Base-by-base conservation (phyloP, 225 moss, liverwort and hornwort species). In the Sphagnum contortum region DNA sequence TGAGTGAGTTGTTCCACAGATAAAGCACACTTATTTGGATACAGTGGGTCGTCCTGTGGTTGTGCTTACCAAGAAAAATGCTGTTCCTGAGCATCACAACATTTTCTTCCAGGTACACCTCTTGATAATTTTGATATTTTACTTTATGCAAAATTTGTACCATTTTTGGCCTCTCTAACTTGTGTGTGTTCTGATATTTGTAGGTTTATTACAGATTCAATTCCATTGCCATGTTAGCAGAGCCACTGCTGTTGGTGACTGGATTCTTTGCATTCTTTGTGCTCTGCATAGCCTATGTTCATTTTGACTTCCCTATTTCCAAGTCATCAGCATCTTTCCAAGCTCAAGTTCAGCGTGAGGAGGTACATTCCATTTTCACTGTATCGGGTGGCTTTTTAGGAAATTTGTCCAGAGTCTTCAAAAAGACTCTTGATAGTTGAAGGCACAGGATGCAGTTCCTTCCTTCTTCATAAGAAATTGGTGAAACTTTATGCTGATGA, bases 1-100 rank as follows among this genome's bases (percentile, higher is more conserved):
- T 9, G 9, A 55, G 54, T 14, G 53, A 58, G 58, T 48, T 73
- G 56, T 8, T 44, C 63, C 12, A 50, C 76, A 83, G 83, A 84
- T 75, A n/a, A 95, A 89, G 75, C 80, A 84, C 57, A 87, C 94
- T 5, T 91, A 91, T 70, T 78, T 95, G 82, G 94, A 95, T 71
- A 95, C 91, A 2, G 83, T 89, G 56, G 94, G 91, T 56, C 81
- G 94, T 52, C 78, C 82, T 58, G 91, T 91, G 12, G 79, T 79
- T 11, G 84, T 80, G 61, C 56, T 91, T 14, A 83, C 68, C 49
- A 91, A 95, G 81, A 62, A 76, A 63, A 89, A 91, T 65, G 81
- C 87, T 11, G 79, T 95, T 45, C 68, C 87, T 69, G 94, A 95
- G 78, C 94, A 95, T 66, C 94, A 95, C 70, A 86, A 81, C 68